These are phyloP conservation scores for Cyberlindnera maritima DNA, from an alignment of 805 yeast species.

Conservation along the genomic window DNA sequence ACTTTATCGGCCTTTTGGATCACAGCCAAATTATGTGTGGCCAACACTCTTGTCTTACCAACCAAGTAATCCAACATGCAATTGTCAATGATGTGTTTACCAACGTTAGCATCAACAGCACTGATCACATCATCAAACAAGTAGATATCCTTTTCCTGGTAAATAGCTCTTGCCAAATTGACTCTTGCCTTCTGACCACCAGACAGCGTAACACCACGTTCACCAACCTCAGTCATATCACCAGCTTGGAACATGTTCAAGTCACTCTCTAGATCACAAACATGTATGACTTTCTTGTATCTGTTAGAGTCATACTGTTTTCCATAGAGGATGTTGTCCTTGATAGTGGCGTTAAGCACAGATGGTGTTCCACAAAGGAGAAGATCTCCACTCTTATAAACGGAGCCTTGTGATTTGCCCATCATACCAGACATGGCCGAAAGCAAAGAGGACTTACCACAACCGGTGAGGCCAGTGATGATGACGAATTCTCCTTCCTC, in stretches of 20 bases:
- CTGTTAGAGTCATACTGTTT: conserved; percentile 71
- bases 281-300: conserved; percentile 70
- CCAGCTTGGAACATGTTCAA: conserved; percentile 75
- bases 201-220: conserved; percentile 88
- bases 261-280: conserved; percentile 81
- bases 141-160: conserved; percentile 41
- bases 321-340: conserved; percentile 85
- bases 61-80: conserved; percentile 58
- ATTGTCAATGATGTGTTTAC: conserved; percentile 63
- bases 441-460: conserved; percentile 46
- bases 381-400: conserved; percentile 45
- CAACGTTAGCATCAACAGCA: conserved; percentile 75
- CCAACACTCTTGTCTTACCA: conserved; percentile 64
- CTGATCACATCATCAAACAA: conserved; percentile 48
- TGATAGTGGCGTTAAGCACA: conserved; percentile 90
- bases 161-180: conserved; percentile 90
- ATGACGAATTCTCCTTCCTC: conserved; percentile 7
- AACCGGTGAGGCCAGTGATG: conserved; percentile 44
- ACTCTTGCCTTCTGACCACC: conserved; percentile 97
- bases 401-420: conserved; percentile 45
- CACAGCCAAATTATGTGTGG: conserved; percentile 78
- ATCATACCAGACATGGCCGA: conserved; percentile 34
- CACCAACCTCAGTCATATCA: conserved; percentile 89
- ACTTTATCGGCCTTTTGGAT: conserved; percentile 65
- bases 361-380: conserved; percentile 62